Evolutionary conservation across 2,329 filamentous ascomycete genomes (phyloP).

Genomic region (Xylaria sp.): DNA sequence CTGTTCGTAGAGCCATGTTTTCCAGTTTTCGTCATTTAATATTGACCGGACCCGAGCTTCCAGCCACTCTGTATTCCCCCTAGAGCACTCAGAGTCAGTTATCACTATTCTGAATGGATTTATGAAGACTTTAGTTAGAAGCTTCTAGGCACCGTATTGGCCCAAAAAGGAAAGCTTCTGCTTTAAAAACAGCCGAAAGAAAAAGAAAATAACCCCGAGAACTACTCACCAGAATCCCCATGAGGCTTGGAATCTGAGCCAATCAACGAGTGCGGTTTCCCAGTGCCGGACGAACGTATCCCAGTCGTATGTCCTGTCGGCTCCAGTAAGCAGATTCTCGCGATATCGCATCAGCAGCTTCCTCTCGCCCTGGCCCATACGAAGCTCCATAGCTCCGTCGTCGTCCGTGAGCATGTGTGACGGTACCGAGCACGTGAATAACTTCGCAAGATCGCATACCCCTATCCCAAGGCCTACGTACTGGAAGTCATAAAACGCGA

Average conservation of each 20-base stretch:
- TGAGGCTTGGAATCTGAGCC: constrained; percentile 70
- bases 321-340: constrained; percentile 48
- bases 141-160: no score
- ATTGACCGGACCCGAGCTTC: constrained; percentile 65
- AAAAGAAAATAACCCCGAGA: no score
- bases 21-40: constrained; percentile 58
- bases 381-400: constrained; percentile 6
- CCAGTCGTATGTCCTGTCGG: constrained; percentile 62
- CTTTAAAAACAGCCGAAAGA: no score
- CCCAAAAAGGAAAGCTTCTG: no score
- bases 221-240: constrained; percentile 74
- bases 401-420: constrained; percentile 59
- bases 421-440: constrained; percentile 74
- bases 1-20: constrained; percentile 54
- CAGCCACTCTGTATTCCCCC: constrained; percentile 69
- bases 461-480: constrained; percentile 73
- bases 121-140: no score
- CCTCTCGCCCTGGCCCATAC: constrained; percentile 56
- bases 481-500: constrained; percentile 77
- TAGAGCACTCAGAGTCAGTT: no score
- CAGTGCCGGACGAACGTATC: constrained; percentile 67
- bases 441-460: constrained; percentile 73
- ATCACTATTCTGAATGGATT: no score
- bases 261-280: constrained; percentile 75
- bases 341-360: constrained; percentile 64